Evolutionary conservation across 2,329 filamentous ascomycete species (phyloP).

Genomic region (Aspergillus sp.): DNA sequence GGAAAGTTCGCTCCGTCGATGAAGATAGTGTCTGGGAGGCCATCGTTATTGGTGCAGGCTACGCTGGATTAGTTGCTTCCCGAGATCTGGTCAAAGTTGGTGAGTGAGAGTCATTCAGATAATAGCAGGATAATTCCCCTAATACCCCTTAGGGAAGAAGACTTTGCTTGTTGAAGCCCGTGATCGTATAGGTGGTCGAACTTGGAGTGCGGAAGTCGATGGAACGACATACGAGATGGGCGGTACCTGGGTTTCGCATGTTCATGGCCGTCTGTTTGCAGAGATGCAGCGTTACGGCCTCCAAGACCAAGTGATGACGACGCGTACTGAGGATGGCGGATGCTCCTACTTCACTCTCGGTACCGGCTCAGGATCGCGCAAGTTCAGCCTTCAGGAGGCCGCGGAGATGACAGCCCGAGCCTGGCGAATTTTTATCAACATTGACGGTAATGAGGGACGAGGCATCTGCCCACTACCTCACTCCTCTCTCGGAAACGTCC

Average conservation of each 20-base stretch:
- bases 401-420: too few species aligned
- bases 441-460: too few species aligned
- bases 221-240: slow-evolving; percentile 44
- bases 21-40: slow-evolving; percentile 19
- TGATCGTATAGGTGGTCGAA: slow-evolving; percentile 46
- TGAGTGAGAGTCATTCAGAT: neutral
- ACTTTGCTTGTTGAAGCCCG: slow-evolving; percentile 42
- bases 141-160: neutral
- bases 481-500: too few species aligned
- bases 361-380: too few species aligned
- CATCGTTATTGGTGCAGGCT: slow-evolving; percentile 35
- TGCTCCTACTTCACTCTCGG: neutral
- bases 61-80: slow-evolving; percentile 31
- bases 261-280: slow-evolving; percentile 29
- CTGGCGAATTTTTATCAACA: too few species aligned
- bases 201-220: slow-evolving; percentile 38
- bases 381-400: too few species aligned
- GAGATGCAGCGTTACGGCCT: slow-evolving; percentile 29
- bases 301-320: too few species aligned
- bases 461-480: too few species aligned
- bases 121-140: too few species aligned
- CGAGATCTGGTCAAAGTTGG: slow-evolving; percentile 25
- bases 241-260: slow-evolving; percentile 45
- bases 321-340: neutral
- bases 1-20: too few species aligned